phyloP scores from a whole-genome alignment of 2,329 filamentous ascomycete species.

The Neocucurbitaria cava region DNA sequence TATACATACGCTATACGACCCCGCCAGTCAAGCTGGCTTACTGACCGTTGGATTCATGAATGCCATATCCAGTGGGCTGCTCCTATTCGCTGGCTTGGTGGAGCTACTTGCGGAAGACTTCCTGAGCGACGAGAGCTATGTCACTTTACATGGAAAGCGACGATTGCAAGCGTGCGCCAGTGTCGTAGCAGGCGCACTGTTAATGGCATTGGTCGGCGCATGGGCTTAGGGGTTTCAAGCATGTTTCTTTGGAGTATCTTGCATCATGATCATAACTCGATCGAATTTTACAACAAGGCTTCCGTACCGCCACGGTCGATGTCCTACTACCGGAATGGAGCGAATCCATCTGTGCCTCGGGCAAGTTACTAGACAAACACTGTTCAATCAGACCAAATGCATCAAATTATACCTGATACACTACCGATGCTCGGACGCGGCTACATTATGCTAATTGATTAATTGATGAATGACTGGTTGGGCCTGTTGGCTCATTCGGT shows the following conservation, averaged over 20 bases:
- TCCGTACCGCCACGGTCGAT: not conserved
- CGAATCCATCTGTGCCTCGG: no score
- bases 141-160: slow-evolving; percentile 62
- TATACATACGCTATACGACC: slow-evolving; percentile 60
- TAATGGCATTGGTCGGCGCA: slow-evolving; percentile 73
- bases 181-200: slow-evolving; percentile 64
- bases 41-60: slow-evolving; percentile 61
- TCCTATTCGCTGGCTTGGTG: slow-evolving; percentile 59
- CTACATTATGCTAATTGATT: no score
- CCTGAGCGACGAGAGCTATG: slow-evolving; percentile 69
- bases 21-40: slow-evolving; percentile 55
- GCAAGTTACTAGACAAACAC: no score
- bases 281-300: not conserved
- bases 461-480: no score
- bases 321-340: not conserved
- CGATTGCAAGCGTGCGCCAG: slow-evolving; percentile 68
- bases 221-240: slow-evolving; percentile 59
- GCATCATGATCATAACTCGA: slow-evolving; percentile 15
- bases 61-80: slow-evolving; percentile 55
- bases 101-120: slow-evolving; percentile 60
- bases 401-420: no score
- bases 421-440: no score
- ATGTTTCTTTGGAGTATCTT: slow-evolving; percentile 1
- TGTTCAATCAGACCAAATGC: no score
- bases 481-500: no score